Evolutionary conservation across 139 green algal species (phyloP).

Genomic region (Picochlorum sp.): DNA sequence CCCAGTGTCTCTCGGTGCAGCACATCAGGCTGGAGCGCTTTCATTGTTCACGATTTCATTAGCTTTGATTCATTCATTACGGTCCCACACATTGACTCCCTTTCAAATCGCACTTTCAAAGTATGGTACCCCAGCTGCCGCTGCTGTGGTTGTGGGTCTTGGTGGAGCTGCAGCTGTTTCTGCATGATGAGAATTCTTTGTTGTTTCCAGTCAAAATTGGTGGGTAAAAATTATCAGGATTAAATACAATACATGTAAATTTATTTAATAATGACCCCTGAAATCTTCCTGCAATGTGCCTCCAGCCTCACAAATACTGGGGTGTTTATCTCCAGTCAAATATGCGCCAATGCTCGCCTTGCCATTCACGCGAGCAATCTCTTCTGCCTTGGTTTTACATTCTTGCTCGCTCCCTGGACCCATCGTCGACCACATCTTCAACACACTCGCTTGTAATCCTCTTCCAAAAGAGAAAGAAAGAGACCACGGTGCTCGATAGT

Average conservation of each 20-base stretch:
- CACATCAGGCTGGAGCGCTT: constrained; percentile 81
- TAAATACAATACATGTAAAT: not conserved
- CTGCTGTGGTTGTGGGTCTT: constrained; percentile 2
- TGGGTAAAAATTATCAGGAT: not conserved
- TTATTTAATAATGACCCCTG: constrained; percentile 29
- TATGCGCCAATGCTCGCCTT: constrained; percentile 40
- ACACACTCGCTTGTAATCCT: constrained; percentile 73
- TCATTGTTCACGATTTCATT: constrained; percentile 81
- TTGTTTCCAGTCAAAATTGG: not conserved
- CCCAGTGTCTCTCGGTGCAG: constrained; percentile 71
- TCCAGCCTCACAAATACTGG: constrained; percentile 27
- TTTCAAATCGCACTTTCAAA: not conserved
- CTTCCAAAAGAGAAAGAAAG: constrained; percentile 91
- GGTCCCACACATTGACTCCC: constrained; percentile 8
- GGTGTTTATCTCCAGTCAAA: constrained; percentile 32
- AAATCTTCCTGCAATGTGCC: constrained; percentile 45
- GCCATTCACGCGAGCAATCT: constrained; percentile 51
- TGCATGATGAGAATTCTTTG: not conserved
- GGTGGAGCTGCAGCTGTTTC: constrained; percentile 8
- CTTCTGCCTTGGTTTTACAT: constrained; percentile 35
- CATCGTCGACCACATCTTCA: constrained; percentile 39
- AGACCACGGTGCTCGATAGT: constrained; percentile 62
- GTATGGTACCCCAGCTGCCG: constrained; percentile 3
- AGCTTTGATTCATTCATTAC: constrained; percentile 67
- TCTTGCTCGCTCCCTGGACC: constrained; percentile 13